Percentiles rank a stretch among this genome's conserved stretches.
Evolutionary conservation across 2,329 filamentous ascomycete species (phyloP).

Genomic region (Penicillium sp.): DNA sequence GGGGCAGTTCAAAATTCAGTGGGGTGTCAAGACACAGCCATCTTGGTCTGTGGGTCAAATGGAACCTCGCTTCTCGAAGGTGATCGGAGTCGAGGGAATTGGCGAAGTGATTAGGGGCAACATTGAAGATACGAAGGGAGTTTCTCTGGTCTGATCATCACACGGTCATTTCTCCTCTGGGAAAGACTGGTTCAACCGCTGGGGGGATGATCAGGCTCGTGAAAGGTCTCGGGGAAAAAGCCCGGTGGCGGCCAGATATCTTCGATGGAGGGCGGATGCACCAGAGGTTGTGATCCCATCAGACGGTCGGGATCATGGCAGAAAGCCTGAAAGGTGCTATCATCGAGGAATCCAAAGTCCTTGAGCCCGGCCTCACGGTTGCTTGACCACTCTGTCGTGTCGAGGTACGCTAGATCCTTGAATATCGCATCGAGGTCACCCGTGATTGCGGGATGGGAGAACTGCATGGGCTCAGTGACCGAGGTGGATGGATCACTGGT

Average conservation of each 20-base stretch:
- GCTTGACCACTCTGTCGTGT: slow-evolving; percentile 41
- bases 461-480: slow-evolving; percentile 6
- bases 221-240: slow-evolving; percentile 39
- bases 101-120: too few relatives aligned
- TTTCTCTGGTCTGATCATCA: too few relatives aligned
- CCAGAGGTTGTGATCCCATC: slow-evolving; percentile 30
- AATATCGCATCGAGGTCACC: slow-evolving; percentile 41
- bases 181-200: too few relatives aligned
- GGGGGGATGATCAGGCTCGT: slow-evolving; percentile 18
- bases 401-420: slow-evolving; percentile 41
- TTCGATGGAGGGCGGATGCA: slow-evolving; percentile 36
- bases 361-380: slow-evolving; percentile 38
- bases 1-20: too few relatives aligned
- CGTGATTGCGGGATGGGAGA: slow-evolving; percentile 5
- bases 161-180: too few relatives aligned
- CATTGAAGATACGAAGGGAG: too few relatives aligned
- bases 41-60: too few relatives aligned
- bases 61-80: too few relatives aligned
- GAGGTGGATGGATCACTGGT: slow-evolving; percentile 13
- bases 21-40: too few relatives aligned
- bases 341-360: slow-evolving; percentile 42
- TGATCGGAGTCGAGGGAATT: too few relatives aligned
- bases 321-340: slow-evolving; percentile 41
- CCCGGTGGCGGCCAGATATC: slow-evolving; percentile 41
- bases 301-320: slow-evolving; percentile 42